phyloP scores from a whole-genome alignment of 169 alveolate genomes.

The Plasmodium relictum region DNA sequence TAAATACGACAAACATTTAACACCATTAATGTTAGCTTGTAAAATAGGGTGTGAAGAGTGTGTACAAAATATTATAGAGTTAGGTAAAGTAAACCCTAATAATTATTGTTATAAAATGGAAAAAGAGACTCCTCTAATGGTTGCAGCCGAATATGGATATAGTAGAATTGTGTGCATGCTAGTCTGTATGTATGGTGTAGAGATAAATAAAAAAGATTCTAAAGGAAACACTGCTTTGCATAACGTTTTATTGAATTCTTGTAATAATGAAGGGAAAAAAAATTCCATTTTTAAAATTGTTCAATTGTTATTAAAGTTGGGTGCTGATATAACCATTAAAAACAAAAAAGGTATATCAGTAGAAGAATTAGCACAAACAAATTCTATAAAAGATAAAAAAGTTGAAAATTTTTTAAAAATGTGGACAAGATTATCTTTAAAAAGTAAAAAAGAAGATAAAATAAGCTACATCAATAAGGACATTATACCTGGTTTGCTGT shows the following conservation, averaged over 20 bases:
- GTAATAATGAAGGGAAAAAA: conserved; percentile 19
- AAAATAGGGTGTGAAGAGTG: conserved; percentile 83
- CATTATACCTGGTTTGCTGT: conserved; percentile 77
- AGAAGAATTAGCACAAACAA: conserved; percentile 52
- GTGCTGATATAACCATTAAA: conserved; percentile 77
- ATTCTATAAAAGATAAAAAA: conserved; percentile 56
- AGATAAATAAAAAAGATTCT: conserved; percentile 86
- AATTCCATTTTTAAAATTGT: conserved; percentile 28
- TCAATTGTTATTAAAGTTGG: conserved; percentile 77
- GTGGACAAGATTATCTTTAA: conserved; percentile 56
- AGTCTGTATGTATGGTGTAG: conserved; percentile 84
- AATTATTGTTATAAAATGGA: conserved; percentile 79
- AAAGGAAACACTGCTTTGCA: conserved; percentile 89
- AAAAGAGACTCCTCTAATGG: conserved; percentile 90
- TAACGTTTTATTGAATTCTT: conserved; percentile 76
- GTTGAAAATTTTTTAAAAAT: conserved; percentile 61
- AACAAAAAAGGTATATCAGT: conserved; percentile 80
- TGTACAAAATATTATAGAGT: conserved; percentile 80
- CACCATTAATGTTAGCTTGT: conserved; percentile 86
- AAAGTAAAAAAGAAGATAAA: conserved; percentile 26
- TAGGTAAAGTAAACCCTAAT: conserved; percentile 81
- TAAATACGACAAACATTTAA: conserved; percentile 76
- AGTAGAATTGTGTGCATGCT: conserved; percentile 82
- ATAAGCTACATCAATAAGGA: conserved; percentile 19
- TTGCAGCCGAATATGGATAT: conserved; percentile 89